Percentiles rank a stretch among this genome's conserved stretches.
These are phyloP conservation scores for Neurospora cerealis DNA, from an alignment of 495 filamentous ascomycete genomes.

Conservation along the genomic window DNA sequence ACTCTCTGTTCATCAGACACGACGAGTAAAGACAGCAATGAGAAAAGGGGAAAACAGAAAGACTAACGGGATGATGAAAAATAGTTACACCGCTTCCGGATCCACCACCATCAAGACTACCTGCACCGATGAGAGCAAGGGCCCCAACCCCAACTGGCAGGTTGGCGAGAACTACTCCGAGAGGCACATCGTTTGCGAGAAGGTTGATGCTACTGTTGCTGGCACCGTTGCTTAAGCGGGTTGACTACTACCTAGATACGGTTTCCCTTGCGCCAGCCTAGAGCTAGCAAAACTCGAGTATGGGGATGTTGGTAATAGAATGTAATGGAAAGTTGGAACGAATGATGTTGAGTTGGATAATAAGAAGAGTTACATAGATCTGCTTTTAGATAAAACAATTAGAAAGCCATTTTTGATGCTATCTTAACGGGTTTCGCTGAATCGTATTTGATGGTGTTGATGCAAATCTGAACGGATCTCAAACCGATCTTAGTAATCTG, in stretches of 20 bases:
- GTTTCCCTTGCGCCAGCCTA: background rate
- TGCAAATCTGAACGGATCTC: background rate
- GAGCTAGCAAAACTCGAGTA: background rate
- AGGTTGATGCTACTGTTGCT: constrained; percentile 19
- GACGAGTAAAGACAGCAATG: no score
- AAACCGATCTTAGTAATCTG: background rate
- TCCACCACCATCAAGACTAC: constrained; percentile 19
- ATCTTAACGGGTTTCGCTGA: background rate
- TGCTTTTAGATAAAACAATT: background rate
- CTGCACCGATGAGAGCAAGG: constrained; percentile 25
- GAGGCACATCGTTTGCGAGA: constrained; percentile 23
- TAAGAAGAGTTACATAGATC: background rate
- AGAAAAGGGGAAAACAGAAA: background rate
- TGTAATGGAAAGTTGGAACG: background rate
- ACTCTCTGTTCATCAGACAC: no score
- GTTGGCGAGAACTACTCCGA: constrained; percentile 29
- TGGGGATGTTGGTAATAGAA: background rate
- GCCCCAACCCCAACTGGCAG: constrained; percentile 30
- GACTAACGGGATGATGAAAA: constrained; percentile 10
- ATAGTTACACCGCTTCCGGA: constrained; percentile 26
- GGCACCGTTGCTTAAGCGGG: constrained; percentile 22
- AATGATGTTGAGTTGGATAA: background rate
- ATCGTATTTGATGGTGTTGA: background rate
- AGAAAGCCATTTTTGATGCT: background rate
- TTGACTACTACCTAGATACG: background rate